These are phyloP conservation scores for Metarhizium anisopliae DNA, from an alignment of 2,329 filamentous ascomycete genomes.

Conservation along the genomic window DNA sequence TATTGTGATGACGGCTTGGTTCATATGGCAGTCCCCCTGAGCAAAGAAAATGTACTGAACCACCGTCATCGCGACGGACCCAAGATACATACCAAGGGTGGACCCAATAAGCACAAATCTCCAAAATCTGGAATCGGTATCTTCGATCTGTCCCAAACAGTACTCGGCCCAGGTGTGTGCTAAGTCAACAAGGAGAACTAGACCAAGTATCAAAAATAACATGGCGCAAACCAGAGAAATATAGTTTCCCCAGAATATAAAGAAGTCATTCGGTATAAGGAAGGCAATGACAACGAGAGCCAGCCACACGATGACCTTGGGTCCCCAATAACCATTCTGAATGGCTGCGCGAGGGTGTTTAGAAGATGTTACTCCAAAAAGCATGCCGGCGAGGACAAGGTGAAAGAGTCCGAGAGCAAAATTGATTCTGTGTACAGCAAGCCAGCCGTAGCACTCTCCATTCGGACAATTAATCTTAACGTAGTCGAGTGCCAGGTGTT, in stretches of 20 bases:
- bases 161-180: slow-evolving; percentile 97
- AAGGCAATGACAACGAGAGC: slow-evolving; percentile 83
- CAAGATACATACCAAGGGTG: slow-evolving; percentile 87
- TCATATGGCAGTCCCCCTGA: slow-evolving; percentile 74
- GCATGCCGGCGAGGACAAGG: slow-evolving; percentile 70
- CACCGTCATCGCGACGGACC: slow-evolving; percentile 86
- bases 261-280: slow-evolving; percentile 91
- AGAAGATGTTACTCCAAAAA: slow-evolving; percentile 79
- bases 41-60: slow-evolving; percentile 98
- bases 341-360: slow-evolving; percentile 80
- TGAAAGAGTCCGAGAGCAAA: slow-evolving; percentile 95
- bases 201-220: slow-evolving; percentile 84
- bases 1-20: slow-evolving; percentile 90
- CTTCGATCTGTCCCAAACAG: slow-evolving; percentile 87
- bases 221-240: slow-evolving; percentile 81
- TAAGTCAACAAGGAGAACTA: slow-evolving; percentile 87
- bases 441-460: slow-evolving; percentile 88
- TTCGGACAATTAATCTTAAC: slow-evolving; percentile 90
- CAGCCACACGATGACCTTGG: slow-evolving; percentile 87
- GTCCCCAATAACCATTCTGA: slow-evolving; percentile 99
- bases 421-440: slow-evolving; percentile 95
- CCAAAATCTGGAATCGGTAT: slow-evolving; percentile 78
- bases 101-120: slow-evolving; percentile 81
- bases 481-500: slow-evolving; percentile 87
- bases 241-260: slow-evolving; percentile 93